Conservation (phyloP, 345 rosid species). For the Isatis tinctoria region DNA sequence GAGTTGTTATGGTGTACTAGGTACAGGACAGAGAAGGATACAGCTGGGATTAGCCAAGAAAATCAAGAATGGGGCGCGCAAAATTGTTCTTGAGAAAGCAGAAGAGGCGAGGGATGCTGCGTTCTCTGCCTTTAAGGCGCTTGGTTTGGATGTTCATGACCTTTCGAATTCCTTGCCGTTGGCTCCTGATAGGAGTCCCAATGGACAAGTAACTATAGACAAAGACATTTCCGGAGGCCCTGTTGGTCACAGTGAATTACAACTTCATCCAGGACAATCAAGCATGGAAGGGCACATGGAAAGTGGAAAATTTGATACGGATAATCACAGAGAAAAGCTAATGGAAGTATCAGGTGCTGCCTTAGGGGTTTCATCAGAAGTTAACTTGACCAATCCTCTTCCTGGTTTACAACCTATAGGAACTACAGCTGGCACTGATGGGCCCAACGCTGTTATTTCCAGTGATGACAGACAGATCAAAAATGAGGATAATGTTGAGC, state of each 20-base stretch:
- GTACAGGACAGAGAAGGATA: conserved; percentile 68
- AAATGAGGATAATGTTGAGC: conserved; percentile 16
- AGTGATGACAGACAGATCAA: conserved; percentile 14
- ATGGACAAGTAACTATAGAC: conserved; percentile 33
- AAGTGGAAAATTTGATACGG: conserved; percentile 26
- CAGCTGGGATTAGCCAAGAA: conserved; percentile 89
- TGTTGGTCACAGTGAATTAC: conserved; percentile 29
- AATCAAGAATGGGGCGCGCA: conserved; percentile 89
- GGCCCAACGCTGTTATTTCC: conserved; percentile 12
- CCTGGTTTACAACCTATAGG: conserved; percentile 28
- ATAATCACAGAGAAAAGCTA: conserved; percentile 37
- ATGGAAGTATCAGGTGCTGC: conserved; percentile 31
- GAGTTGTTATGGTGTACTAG: conserved; percentile 37
- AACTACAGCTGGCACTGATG: conserved; percentile 25
- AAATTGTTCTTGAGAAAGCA: conserved; percentile 95
- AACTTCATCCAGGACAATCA: conserved; percentile 31
- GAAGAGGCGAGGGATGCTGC: conserved; percentile 96
- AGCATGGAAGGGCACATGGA: conserved; percentile 33
- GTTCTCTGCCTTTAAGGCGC: conserved; percentile 85
- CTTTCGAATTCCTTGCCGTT: conserved; percentile 47
- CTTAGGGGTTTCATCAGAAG: conserved; percentile 38
- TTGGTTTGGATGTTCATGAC: conserved; percentile 68
- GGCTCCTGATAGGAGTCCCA: conserved; percentile 35
- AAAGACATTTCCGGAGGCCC: conserved; percentile 31
- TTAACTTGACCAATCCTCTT: conserved; percentile 28